Conservation (phyloP, 176 grass and related monocot species). For the Poa annua region DNA sequence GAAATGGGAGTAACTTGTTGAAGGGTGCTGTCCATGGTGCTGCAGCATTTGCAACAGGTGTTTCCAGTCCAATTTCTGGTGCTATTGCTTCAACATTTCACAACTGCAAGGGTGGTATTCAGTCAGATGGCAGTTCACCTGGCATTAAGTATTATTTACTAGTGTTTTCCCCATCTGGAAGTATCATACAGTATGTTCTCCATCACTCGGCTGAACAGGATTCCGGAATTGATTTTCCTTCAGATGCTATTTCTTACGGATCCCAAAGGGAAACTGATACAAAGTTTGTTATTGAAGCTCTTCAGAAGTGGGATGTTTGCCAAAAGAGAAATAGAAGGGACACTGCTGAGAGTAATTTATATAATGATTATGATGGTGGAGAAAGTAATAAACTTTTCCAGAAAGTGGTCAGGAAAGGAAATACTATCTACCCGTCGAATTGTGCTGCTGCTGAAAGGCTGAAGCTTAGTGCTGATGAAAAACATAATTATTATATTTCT, state of each 20-base stretch:
- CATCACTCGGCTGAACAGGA: conserved; percentile 53
- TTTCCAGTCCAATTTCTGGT: conserved; percentile 59
- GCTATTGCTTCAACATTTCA: conserved; percentile 85
- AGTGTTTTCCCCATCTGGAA: conserved; percentile 87
- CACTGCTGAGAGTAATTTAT: conserved; percentile 60
- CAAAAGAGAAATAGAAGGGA: conserved; percentile 82
- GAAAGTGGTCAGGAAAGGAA: conserved; percentile 63
- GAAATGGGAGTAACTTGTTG: conserved; percentile 74
- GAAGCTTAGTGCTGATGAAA: conserved; percentile 67
- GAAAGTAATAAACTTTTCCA: conserved; percentile 64
- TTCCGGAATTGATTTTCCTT: conserved; percentile 52
- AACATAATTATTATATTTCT: conserved; percentile 74
- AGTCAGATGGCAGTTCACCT: conserved; percentile 46
- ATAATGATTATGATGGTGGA: conserved; percentile 72
- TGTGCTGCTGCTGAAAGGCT: conserved; percentile 35
- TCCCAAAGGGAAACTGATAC: conserved; percentile 59
- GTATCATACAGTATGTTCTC: conserved; percentile 89
- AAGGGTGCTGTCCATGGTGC: conserved; percentile 79
- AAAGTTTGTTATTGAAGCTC: conserved; percentile 77
- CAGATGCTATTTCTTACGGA: conserved; percentile 47
- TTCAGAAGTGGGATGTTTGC: conserved; percentile 99
- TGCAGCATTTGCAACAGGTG: conserved; percentile 70
- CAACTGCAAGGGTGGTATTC: conserved; percentile 57
- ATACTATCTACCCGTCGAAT: conserved; percentile 47
- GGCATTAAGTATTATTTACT: conserved; percentile 70